These are phyloP conservation scores for Sutorius eximius DNA, from an alignment of 1,284 basidiomycete genomes.

Conservation along the genomic window DNA sequence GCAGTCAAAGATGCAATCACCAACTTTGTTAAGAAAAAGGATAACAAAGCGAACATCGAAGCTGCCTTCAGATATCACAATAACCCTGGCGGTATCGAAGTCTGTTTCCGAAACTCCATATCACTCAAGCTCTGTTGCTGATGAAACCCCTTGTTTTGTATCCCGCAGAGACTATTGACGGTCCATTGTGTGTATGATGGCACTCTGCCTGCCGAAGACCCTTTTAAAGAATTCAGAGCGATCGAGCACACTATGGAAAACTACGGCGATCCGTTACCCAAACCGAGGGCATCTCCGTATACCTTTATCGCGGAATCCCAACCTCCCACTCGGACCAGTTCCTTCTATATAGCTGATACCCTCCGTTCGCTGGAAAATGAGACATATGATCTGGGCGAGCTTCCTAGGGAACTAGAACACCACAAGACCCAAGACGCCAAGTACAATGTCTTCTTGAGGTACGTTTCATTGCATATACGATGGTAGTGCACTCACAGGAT, in stretches of 20 bases:
- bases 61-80: slow-evolving; percentile 13
- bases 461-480: neutral
- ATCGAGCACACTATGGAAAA: neutral
- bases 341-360: slow-evolving; percentile 4
- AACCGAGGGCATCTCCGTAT: neutral
- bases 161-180: slow-evolving; percentile 5
- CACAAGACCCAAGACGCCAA: neutral
- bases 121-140: neutral
- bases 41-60: slow-evolving; percentile 13
- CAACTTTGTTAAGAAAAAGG: slow-evolving; percentile 3
- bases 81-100: neutral
- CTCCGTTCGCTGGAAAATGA: neutral
- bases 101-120: neutral
- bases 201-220: neutral
- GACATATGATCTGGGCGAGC: slow-evolving; percentile 2
- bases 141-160: neutral
- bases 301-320: neutral
- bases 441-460: slow-evolving; percentile 2
- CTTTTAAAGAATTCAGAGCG: slow-evolving; percentile 4
- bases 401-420: neutral
- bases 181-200: slow-evolving; percentile 16
- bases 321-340: neutral
- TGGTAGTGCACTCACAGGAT: neutral
- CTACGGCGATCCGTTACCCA: neutral
- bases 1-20: slow-evolving; percentile 14